phyloP scores from a whole-genome alignment of 1,284 basidiomycete genomes.

The Blastosporella zonata region DNA sequence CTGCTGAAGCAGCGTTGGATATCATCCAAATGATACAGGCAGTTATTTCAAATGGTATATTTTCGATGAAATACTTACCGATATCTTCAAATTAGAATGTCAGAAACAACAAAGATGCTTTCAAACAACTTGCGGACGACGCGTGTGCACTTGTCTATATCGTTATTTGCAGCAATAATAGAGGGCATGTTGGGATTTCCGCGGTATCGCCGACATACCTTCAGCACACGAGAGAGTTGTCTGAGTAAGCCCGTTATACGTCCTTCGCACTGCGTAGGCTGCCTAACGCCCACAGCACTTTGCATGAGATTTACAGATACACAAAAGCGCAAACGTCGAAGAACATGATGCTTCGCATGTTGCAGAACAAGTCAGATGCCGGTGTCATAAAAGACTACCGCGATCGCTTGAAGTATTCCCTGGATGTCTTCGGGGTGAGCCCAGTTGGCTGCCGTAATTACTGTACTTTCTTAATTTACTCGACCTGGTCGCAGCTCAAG shows the following conservation, averaged over 20 bases:
- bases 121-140: constrained; percentile 16
- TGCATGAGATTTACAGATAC: not conserved
- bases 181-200: not conserved
- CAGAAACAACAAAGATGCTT: constrained; percentile 17
- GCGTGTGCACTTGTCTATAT: constrained; percentile 16
- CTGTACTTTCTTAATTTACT: not conserved
- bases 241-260: not conserved
- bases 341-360: not conserved
- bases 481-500: not conserved
- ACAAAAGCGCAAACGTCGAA: not conserved
- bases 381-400: constrained; percentile 3
- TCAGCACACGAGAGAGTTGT: not conserved
- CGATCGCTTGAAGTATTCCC: not conserved
- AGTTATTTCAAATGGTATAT: not conserved
- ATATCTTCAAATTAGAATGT: constrained; percentile 5
- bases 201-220: not conserved
- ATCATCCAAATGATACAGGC: constrained; percentile 16
- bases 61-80: not conserved
- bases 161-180: constrained; percentile 3
- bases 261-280: not conserved
- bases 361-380: not conserved
- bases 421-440: constrained; percentile 3
- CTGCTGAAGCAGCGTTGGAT: constrained; percentile 16
- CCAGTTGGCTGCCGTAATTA: not conserved
- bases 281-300: not conserved